A percentile compares a stretch with the other conserved stretches of the same genome.
Evolutionary conservation across 129 eudicot genomes (phyloP).

Genomic region (Arctium lappa): DNA sequence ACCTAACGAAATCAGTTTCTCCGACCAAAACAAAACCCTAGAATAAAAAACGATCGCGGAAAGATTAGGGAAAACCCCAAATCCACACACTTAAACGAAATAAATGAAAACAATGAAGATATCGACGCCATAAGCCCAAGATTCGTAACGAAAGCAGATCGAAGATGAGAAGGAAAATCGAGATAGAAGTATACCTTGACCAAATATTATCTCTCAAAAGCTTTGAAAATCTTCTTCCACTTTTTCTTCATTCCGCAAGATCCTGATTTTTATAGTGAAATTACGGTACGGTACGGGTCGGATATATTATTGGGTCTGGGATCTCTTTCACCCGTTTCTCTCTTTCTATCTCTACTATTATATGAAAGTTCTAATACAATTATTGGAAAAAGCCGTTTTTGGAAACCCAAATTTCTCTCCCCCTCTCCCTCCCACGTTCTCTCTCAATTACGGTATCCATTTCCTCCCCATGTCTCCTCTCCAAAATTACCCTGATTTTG

Average conservation of each 20-base stretch:
- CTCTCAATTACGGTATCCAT: no score
- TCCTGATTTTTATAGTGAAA: neutral
- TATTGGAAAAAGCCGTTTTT: no score
- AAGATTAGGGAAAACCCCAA: neutral
- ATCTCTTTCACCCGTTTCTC: neutral
- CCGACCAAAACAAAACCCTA: slow-evolving; percentile 3
- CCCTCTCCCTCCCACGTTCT: no score
- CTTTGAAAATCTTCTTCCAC: neutral
- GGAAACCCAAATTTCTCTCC: no score
- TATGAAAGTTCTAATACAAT: no score
- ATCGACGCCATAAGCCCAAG: neutral
- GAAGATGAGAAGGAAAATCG: neutral
- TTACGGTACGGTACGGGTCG: neutral
- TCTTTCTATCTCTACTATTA: no score
- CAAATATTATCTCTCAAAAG: neutral
- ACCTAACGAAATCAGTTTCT: neutral
- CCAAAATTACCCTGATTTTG: no score
- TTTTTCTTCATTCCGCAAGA: neutral
- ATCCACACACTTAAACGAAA: neutral
- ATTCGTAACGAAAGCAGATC: neutral
- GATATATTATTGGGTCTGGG: neutral
- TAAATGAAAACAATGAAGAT: neutral
- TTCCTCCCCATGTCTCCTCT: no score
- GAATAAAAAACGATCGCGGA: neutral
- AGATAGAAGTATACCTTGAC: neutral